Percentiles rank a stretch among this genome's conserved stretches.
Evolutionary conservation across 2,329 filamentous ascomycete genomes (phyloP).

Genomic region (Neophaeococcomyces aloes): DNA sequence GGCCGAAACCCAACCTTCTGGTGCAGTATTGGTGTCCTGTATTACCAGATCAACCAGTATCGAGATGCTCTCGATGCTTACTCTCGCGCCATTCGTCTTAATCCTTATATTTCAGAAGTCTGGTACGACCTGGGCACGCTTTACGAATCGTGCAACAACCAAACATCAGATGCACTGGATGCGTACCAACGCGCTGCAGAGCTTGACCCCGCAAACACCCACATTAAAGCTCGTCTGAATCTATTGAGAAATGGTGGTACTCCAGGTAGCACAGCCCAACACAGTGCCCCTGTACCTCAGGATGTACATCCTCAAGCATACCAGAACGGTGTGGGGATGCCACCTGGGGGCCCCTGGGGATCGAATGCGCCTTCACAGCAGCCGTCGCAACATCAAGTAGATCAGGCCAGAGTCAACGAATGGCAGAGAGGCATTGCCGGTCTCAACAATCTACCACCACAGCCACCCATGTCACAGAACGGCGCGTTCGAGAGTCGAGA

Average conservation of each 20-base stretch:
- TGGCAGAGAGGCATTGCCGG: conserved; percentile 64
- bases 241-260: conserved; percentile 72
- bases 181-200: conserved; percentile 92
- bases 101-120: conserved; percentile 96
- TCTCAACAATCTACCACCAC: conserved; percentile 50
- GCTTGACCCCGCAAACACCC: conserved; percentile 81
- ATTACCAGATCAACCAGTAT: conserved; percentile 99
- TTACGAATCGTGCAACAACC: conserved; percentile 99
- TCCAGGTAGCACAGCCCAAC: conserved; percentile 59
- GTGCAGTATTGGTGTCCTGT: conserved; percentile 97
- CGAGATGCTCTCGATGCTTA: conserved; percentile 95
- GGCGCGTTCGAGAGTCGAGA: conserved; percentile 79
- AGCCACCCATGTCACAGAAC: conserved; percentile 60
- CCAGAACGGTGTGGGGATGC: conserved; percentile 71
- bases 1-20: conserved; percentile 97
- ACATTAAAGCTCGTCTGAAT: conserved; percentile 91
- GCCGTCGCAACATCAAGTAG: conserved; percentile 41
- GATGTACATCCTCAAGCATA: conserved; percentile 95
- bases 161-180: conserved; percentile 90
- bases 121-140: conserved; percentile 97
- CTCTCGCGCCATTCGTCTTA: conserved; percentile 87
- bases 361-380: conserved; percentile 35
- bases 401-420: conserved; percentile 44
- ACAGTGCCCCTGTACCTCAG: conserved; percentile 74
- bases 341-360: conserved; percentile 82